Percentiles rank a stretch among this genome's conserved stretches.
phyloP scores from a whole-genome alignment of 306 rosid genomes.

The Coriaria nepalensis region DNA sequence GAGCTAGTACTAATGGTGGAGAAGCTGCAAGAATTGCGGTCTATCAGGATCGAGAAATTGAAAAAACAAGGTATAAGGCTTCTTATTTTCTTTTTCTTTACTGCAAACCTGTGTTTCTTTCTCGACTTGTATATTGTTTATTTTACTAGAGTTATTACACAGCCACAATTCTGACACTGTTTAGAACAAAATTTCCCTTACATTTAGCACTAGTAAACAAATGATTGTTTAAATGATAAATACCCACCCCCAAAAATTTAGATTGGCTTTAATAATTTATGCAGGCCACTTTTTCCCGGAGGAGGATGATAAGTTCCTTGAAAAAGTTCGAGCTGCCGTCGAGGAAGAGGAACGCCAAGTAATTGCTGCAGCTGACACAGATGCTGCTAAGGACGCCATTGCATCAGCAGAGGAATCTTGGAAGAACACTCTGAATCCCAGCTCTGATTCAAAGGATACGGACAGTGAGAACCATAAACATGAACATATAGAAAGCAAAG shows the following conservation, averaged over 20 bases:
- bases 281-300: constrained; percentile 90
- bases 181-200: too few species aligned
- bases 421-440: constrained; percentile 32
- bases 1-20: constrained; percentile 71
- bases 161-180: neutral
- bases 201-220: too few species aligned
- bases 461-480: constrained; percentile 12
- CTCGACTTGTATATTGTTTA: constrained; percentile 1
- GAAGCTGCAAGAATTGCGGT: constrained; percentile 75
- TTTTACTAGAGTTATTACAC: neutral
- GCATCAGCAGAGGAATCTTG: constrained; percentile 73
- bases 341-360: constrained; percentile 94
- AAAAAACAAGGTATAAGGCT: constrained; percentile 64
- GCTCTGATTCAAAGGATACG: constrained; percentile 21
- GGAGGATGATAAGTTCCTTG: constrained; percentile 80
- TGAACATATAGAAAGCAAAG: constrained; percentile 19
- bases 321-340: constrained; percentile 68
- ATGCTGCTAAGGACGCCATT: constrained; percentile 76
- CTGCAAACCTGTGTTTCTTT: constrained; percentile 1
- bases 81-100: neutral
- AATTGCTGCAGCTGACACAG: constrained; percentile 70
- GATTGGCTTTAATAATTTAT: constrained; percentile 3
- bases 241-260: too few species aligned
- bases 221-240: too few species aligned
- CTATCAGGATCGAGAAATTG: constrained; percentile 71